Evolutionary conservation across 345 rosid genomes (phyloP).

Genomic region (Populus simonii): DNA sequence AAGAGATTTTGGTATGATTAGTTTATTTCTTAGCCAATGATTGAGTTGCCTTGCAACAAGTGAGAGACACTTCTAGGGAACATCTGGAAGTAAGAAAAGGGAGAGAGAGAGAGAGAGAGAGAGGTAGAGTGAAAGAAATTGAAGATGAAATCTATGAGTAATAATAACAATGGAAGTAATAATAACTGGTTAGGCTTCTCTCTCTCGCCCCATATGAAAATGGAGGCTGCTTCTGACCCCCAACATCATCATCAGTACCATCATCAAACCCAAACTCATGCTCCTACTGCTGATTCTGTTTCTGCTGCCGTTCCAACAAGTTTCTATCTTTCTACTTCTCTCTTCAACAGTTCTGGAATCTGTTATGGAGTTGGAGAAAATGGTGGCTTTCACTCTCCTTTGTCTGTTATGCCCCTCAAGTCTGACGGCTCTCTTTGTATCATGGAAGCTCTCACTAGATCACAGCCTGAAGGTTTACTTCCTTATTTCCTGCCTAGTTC

Average conservation of each 20-base stretch:
- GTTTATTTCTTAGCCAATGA: conserved; percentile 39
- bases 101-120: conserved; percentile 14
- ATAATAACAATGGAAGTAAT: conserved; percentile 31
- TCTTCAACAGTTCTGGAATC: conserved; percentile 32
- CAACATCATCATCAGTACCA: conserved; percentile 34
- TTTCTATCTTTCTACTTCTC: conserved; percentile 38
- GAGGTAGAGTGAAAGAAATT: no score
- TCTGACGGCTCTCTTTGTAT: conserved; percentile 79
- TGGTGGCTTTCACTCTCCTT: conserved; percentile 48
- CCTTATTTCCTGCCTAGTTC: background rate
- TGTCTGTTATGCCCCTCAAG: conserved; percentile 74
- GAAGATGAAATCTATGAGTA: conserved; percentile 48
- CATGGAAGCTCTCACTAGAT: conserved; percentile 65
- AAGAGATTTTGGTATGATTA: conserved; percentile 39
- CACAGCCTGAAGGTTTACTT: conserved; percentile 54
- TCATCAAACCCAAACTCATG: conserved; percentile 20
- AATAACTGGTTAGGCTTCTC: conserved; percentile 71
- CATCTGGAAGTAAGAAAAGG: conserved; percentile 11
- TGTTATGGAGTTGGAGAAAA: conserved; percentile 42
- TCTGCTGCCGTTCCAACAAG: conserved; percentile 37
- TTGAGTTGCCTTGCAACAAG: conserved; percentile 32
- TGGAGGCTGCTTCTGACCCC: conserved; percentile 47
- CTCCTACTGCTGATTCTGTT: conserved; percentile 13
- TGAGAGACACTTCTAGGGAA: conserved; percentile 9
- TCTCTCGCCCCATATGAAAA: conserved; percentile 68